Conservation (phyloP, 2,329 filamentous ascomycete genomes). For the Microcyclosporella mali region DNA sequence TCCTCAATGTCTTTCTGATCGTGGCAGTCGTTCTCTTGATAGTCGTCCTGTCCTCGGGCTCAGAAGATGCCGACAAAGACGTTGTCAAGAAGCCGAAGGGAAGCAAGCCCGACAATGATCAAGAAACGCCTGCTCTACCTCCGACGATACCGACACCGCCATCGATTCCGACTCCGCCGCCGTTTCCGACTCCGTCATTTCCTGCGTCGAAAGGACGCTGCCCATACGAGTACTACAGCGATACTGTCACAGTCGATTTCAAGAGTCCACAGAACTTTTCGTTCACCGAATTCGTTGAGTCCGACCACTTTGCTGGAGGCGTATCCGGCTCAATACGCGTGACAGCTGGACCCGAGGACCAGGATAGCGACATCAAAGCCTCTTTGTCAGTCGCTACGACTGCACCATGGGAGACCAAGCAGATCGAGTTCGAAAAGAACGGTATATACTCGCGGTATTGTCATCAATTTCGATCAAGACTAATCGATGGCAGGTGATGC, state of each 20-base stretch:
- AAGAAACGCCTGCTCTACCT: background rate
- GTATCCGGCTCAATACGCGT: conserved; percentile 37
- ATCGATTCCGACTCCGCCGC: background rate
- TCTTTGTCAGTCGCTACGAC: conserved; percentile 36
- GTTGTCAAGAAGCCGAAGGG: background rate
- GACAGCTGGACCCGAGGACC: conserved; percentile 29
- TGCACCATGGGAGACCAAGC: conserved; percentile 22
- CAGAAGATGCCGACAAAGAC: conserved; percentile 1
- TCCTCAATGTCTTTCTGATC: conserved; percentile 13
- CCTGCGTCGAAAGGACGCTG: conserved; percentile 7
- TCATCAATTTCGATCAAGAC: too few relatives aligned
- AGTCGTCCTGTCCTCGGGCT: conserved; percentile 1
- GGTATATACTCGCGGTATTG: too few relatives aligned
- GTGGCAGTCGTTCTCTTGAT: conserved; percentile 8
- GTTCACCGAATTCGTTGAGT: conserved; percentile 24
- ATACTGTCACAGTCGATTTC: conserved; percentile 13
- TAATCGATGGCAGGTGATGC: conserved; percentile 6
- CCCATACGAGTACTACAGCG: conserved; percentile 12
- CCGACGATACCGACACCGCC: background rate
- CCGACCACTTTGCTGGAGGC: conserved; percentile 14
- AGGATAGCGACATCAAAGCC: conserved; percentile 33
- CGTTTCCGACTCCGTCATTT: background rate
- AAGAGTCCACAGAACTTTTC: conserved; percentile 17
- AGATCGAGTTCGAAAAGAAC: too few relatives aligned
- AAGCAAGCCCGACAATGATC: background rate